A percentile compares a stretch with the other conserved stretches of the same genome.
These are phyloP conservation scores for Smittium culicis DNA, from an alignment of 371 early-diverging fungal species.

Conservation along the genomic window DNA sequence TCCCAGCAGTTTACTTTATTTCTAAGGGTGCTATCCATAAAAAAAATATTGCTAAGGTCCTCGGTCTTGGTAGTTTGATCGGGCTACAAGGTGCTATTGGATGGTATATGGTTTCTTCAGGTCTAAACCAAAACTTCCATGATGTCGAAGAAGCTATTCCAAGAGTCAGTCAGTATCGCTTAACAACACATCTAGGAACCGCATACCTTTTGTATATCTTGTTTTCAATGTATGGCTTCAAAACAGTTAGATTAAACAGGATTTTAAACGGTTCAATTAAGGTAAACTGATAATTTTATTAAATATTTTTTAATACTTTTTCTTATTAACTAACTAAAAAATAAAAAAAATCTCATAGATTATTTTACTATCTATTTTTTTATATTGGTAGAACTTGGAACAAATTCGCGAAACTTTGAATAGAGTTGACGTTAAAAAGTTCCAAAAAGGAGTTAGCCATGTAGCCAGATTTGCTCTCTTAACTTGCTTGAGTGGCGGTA, in stretches of 20 bases:
- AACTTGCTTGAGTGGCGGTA: constrained; percentile 84
- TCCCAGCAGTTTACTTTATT: constrained; percentile 79
- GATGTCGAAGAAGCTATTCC: constrained; percentile 69
- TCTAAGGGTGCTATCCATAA: constrained; percentile 58
- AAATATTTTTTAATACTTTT: too few relatives aligned
- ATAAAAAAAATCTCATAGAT: too few relatives aligned
- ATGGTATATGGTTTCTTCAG: constrained; percentile 96
- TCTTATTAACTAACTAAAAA: too few relatives aligned
- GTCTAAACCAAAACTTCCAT: constrained; percentile 49
- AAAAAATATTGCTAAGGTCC: constrained; percentile 46
- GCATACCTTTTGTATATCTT: constrained; percentile 78
- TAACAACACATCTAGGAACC: constrained; percentile 80
- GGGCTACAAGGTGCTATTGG: constrained; percentile 89
- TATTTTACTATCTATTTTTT: not conserved
- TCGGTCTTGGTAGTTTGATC: constrained; percentile 59
- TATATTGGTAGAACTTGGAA: not conserved
- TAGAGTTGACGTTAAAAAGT: constrained; percentile 11
- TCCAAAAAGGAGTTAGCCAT: constrained; percentile 42
- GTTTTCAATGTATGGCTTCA: constrained; percentile 61
- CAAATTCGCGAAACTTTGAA: constrained; percentile 4
- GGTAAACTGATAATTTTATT: constrained; percentile 21
- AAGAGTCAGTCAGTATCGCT: constrained; percentile 84
- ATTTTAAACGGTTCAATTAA: constrained; percentile 14
- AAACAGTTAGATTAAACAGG: constrained; percentile 41
- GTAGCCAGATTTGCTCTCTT: constrained; percentile 54